These are phyloP conservation scores for Beauveria sp. DNA, from an alignment of 2,329 filamentous ascomycete genomes.

Conservation along the genomic window DNA sequence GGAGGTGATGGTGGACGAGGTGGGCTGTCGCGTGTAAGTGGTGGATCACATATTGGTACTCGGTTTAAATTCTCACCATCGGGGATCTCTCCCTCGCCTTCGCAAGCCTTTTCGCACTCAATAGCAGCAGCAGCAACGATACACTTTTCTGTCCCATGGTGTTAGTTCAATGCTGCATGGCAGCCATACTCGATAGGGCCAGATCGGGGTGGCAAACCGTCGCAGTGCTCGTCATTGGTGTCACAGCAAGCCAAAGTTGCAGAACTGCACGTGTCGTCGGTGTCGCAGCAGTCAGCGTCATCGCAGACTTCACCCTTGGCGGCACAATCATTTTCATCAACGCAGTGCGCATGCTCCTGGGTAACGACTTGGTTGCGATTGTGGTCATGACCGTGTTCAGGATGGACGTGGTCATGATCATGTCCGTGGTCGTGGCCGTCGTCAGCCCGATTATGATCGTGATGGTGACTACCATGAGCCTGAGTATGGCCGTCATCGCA, in stretches of 20 bases:
- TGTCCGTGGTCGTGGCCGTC: background rate
- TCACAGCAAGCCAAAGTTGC: constrained; percentile 19
- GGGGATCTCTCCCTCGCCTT: constrained; percentile 14
- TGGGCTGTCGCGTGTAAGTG: constrained; percentile 10
- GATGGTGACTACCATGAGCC: background rate
- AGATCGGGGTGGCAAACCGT: constrained; percentile 14
- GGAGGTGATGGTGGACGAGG: constrained; percentile 17
- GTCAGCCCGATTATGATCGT: background rate
- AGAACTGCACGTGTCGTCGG: constrained; percentile 13
- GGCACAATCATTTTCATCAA: constrained; percentile 8
- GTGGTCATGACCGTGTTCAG: background rate
- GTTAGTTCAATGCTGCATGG: background rate
- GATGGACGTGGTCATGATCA: background rate
- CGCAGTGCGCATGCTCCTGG: constrained; percentile 6
- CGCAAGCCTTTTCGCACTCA: constrained; percentile 24
- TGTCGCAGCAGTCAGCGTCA: constrained; percentile 15
- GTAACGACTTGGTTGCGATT: constrained; percentile 1
- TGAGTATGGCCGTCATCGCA: background rate
- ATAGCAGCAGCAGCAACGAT: constrained; percentile 23
- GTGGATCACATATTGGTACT: background rate
- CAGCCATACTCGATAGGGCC: background rate
- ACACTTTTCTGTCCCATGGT: constrained; percentile 20
- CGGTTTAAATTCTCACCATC: constrained; percentile 3
- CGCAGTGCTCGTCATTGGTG: constrained; percentile 20
- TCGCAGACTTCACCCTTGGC: constrained; percentile 11